Evolutionary conservation across 163 green algal species (phyloP), one percentile per base, ranked within the genome.

Genomic region (Chlorella variabilis): DNA sequence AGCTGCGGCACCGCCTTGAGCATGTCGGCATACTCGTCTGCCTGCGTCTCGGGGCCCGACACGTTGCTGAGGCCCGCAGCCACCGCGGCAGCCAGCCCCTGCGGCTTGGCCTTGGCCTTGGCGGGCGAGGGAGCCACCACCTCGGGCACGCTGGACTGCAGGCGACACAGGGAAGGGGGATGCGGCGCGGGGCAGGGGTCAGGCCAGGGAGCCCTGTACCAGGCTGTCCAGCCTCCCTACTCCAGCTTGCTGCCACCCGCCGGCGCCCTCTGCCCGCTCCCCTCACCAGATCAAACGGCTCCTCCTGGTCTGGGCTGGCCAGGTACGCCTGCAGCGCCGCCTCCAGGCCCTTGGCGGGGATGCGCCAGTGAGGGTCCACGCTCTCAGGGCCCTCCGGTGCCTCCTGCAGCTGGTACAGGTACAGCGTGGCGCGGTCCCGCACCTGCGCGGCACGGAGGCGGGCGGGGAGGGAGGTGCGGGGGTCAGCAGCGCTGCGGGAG

Each of bases 401-500:
- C 20, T 85, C 89, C n/a, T 83, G 74, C 45, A 98, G 91, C 87
- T 98, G 90, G 56, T 91, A 83, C 78, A 99, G 85, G 85, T 96
- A 96, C 69, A 99, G 79, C 41, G 94, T 98, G 25, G 96, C 97
- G 66, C 97, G 87, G 87, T 99, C 97, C 34, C 97, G 90, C 48
- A 98, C 95, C 92, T 99, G 86, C 21, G 29, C 3, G 25, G 2
- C 8, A 58, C n/a, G n/a, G 36, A 29, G 54, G 51, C 25, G 51
- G 42, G 54, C 0, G 6, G 49, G 21, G 23, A 3, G 20, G 54
- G 3, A n/a, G 49, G 21, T n/a, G 48, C 29, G 71, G 34, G 36
- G 31, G 45, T 25, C 5, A 36, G 69, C 6, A 2, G 21, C 2
- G 11, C 33, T 25, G 33, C 0, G 27, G 59, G 17, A 3, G 29